phyloP scores from a whole-genome alignment of 495 filamentous ascomycete genomes.

The Penicillium flavigenum region DNA sequence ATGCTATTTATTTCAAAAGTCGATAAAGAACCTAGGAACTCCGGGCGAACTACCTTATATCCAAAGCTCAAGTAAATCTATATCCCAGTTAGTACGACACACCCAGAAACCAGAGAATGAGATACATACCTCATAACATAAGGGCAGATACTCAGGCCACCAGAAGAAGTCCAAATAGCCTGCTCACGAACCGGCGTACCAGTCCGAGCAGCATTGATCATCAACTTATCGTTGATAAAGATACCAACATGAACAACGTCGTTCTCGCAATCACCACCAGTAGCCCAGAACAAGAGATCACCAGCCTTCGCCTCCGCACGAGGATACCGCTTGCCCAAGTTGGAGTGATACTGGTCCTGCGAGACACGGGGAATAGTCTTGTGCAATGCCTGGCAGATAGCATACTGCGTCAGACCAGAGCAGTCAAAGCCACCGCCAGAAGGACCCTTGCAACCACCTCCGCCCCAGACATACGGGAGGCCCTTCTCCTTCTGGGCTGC shows the following conservation, averaged over 20 bases:
- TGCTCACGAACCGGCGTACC: constrained; percentile 23
- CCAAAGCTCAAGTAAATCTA: constrained; percentile 9
- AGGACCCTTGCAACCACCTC: constrained; percentile 17
- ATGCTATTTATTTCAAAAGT: too few species aligned
- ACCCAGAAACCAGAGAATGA: not conserved
- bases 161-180: constrained; percentile 25
- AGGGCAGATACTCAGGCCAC: constrained; percentile 20
- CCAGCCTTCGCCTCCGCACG: constrained; percentile 18
- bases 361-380: constrained; percentile 21
- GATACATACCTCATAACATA: constrained; percentile 22
- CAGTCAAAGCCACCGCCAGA: constrained; percentile 20
- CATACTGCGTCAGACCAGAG: constrained; percentile 23
- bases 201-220: constrained; percentile 24
- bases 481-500: constrained; percentile 21
- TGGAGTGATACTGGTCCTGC: constrained; percentile 19
- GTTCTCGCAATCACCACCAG: constrained; percentile 17
- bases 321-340: constrained; percentile 15
- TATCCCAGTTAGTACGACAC: constrained; percentile 5
- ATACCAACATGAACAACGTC: constrained; percentile 21
- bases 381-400: constrained; percentile 19
- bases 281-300: constrained; percentile 24
- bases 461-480: constrained; percentile 23
- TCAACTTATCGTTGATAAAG: constrained; percentile 17
- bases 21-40: too few species aligned
- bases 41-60: not conserved